Percentiles rank a stretch among this genome's conserved stretches.
Conservation (phyloP, 805 yeast genomes). For the Lipomyces mesembrius region DNA sequence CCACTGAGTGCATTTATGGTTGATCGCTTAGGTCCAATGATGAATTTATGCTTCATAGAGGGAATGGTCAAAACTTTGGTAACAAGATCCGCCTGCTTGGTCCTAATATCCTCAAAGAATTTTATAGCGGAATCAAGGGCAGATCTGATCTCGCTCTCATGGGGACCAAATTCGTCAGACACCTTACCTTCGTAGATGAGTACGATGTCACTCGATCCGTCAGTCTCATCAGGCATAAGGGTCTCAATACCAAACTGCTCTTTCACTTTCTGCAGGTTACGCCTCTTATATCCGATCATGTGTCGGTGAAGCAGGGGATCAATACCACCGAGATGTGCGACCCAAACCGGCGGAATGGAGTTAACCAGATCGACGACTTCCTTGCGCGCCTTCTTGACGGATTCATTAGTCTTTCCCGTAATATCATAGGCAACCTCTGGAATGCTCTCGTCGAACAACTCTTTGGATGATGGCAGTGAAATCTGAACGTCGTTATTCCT, state of each 20-base stretch:
- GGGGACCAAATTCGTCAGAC: conserved; percentile 64
- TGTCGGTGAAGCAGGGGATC: conserved; percentile 61
- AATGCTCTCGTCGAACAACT: conserved; percentile 49
- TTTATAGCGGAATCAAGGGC: conserved; percentile 59
- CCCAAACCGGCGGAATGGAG: conserved; percentile 67
- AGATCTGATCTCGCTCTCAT: conserved; percentile 61
- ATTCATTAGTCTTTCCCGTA: conserved; percentile 55
- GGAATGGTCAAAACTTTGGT: conserved; percentile 58
- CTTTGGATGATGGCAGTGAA: conserved; percentile 53
- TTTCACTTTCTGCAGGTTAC: conserved; percentile 39
- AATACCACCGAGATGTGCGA: conserved; percentile 64
- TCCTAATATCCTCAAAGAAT: conserved; percentile 62
- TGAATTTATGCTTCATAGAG: conserved; percentile 59
- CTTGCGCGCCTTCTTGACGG: conserved; percentile 69
- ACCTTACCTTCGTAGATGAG: conserved; percentile 57
- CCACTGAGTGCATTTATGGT: conserved; percentile 56
- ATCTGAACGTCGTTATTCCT: conserved; percentile 51
- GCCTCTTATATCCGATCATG: conserved; percentile 50
- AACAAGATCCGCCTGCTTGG: conserved; percentile 52
- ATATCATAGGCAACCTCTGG: conserved; percentile 64
- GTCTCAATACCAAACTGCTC: conserved; percentile 55
- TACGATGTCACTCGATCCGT: conserved; percentile 51
- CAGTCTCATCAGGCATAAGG: conserved; percentile 55
- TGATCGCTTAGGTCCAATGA: conserved; percentile 65
- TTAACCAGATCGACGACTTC: conserved; percentile 76